Conservation (phyloP, 2,329 filamentous ascomycete species). For the Cercospora zeae-maydis region DNA sequence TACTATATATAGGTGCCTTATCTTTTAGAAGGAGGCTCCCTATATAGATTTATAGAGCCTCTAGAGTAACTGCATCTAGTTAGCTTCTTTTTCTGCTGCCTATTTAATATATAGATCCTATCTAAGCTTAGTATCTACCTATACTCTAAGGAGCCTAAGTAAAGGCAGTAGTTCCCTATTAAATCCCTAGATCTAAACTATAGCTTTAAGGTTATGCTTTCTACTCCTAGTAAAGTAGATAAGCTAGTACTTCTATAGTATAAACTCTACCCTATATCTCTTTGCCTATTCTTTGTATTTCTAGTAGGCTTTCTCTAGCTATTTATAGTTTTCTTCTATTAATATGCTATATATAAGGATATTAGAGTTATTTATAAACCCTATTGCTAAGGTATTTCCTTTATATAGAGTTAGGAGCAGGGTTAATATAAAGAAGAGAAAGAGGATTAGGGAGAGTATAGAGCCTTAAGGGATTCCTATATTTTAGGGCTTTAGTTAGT, state of each 20-base stretch:
- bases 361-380: not conserved
- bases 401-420: not conserved
- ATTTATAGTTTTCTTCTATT: not conserved
- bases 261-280: not conserved
- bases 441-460: not conserved
- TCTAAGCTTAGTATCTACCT: not conserved
- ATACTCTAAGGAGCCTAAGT: not conserved
- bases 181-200: too few relatives aligned
- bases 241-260: too few relatives aligned
- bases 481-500: not conserved
- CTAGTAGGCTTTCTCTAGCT: not conserved
- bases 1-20: not conserved
- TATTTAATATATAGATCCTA: not conserved
- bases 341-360: not conserved
- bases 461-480: not conserved
- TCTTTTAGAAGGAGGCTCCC: not conserved
- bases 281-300: not conserved
- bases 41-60: not conserved
- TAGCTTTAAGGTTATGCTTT: too few relatives aligned
- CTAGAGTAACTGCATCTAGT: not conserved
- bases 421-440: not conserved
- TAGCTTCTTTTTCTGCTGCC: not conserved
- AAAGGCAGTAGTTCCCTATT: not conserved
- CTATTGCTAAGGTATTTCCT: not conserved
- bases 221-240: too few relatives aligned